Base-by-base conservation (phyloP, 148 eudicot genomes). In the Spergularia bocconei region DNA sequence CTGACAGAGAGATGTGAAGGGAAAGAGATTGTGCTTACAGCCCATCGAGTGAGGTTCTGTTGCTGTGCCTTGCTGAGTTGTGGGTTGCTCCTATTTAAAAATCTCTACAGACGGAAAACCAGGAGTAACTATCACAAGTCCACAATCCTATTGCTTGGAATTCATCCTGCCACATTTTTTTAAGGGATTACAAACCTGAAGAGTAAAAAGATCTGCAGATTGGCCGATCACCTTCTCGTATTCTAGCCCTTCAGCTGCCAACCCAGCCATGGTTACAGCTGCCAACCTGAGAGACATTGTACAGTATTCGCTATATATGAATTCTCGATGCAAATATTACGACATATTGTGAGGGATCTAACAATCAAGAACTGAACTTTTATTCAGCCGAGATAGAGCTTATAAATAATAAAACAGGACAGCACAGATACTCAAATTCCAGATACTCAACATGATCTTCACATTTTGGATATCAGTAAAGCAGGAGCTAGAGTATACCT, bases 31-130 rank as follows among this genome's bases (percentile, higher is more conserved):
- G 47, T 54, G 85, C 97, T 88, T 90, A 95, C 99, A 8, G 99
- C 99, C 99, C 99, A 92, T 91, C 99, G 84, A 68, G 99, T 95
- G 38, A 95, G 92, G 67, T 95, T 95, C 82, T 95, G 97, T 75
- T 95, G 99, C 79, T 90, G 97, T 5, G 83, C 91, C 75, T 86
- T 90, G 85, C 85, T 86, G 69, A 89, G 79, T 71, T 79, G 83
- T 50, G 94, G 97, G 79, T 91, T 89, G 84, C 89, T 90, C 76
- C 99, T 82, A 82, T 95, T 95, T 76, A 95, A 84, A 62, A 95
- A 92, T 86, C 99, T 88, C 99, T 95, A 89, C 3, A 59, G 63
- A 72, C 60, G 29, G n/a, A 79, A 81, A 55, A 69, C 6, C 75
- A 63, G 41, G 53, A 57, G 44, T 58, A 70, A 63, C 16, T 57